A percentile compares a stretch with the other conserved stretches of the same genome.
phyloP scores from a whole-genome alignment of 352 stramenopile genomes.

The Phytopythium vexans region DNA sequence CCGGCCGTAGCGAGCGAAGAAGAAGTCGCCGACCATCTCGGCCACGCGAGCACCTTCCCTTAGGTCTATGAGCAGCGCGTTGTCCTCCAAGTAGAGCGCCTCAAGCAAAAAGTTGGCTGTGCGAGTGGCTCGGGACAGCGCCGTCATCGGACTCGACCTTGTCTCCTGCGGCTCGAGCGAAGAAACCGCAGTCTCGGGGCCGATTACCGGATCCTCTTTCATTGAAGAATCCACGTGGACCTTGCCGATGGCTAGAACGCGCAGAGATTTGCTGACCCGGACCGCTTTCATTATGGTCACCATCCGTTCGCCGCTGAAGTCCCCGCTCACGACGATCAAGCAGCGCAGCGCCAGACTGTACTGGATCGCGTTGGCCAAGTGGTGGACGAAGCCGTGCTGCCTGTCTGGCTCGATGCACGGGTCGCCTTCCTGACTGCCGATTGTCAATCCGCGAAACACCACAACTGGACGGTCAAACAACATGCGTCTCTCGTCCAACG shows the following conservation, averaged over 20 bases:
- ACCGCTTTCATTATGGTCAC: slow-evolving; percentile 33
- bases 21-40: slow-evolving; percentile 58
- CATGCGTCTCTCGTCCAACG: slow-evolving; percentile 34
- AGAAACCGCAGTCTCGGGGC: not conserved
- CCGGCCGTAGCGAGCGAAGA: slow-evolving; percentile 67
- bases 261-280: slow-evolving; percentile 36
- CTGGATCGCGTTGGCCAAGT: slow-evolving; percentile 46
- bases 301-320: slow-evolving; percentile 26
- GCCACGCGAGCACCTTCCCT: slow-evolving; percentile 34
- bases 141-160: slow-evolving; percentile 21
- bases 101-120: slow-evolving; percentile 63
- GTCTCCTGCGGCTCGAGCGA: slow-evolving; percentile 4
- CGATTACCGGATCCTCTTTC: not conserved
- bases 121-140: slow-evolving; percentile 31
- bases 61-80: slow-evolving; percentile 22
- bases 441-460: slow-evolving; percentile 14
- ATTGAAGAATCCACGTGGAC: slow-evolving; percentile 15
- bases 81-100: slow-evolving; percentile 58
- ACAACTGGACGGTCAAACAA: slow-evolving; percentile 50
- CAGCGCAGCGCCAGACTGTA: slow-evolving; percentile 38
- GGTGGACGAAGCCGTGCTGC: slow-evolving; percentile 13
- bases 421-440: not conserved
- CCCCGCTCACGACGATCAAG: slow-evolving; percentile 29
- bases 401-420: not conserved
- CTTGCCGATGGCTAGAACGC: slow-evolving; percentile 35